A percentile compares a stretch with the other conserved stretches of the same genome.
Evolutionary conservation across 306 rosid species (phyloP).

Genomic region (Aeschynomene evenia): DNA sequence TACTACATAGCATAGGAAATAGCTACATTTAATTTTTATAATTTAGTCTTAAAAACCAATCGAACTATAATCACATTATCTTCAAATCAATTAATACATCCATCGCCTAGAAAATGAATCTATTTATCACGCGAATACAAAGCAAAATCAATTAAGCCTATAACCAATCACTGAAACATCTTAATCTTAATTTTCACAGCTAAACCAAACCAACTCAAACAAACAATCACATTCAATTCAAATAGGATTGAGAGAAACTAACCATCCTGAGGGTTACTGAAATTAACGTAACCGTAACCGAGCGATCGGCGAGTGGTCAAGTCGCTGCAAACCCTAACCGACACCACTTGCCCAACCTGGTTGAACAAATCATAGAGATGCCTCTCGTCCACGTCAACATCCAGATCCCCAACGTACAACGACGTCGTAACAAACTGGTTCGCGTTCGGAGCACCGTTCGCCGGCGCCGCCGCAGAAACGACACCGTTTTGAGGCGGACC

Average conservation of each 20-base stretch:
- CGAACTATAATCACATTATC: background rate
- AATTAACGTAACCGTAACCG: conserved; percentile 78
- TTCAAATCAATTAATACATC: no score
- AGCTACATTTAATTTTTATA: no score
- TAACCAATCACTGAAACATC: background rate
- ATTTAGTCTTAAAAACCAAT: background rate
- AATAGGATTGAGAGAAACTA: conserved; percentile 5
- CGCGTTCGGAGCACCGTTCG: conserved; percentile 30
- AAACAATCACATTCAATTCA: background rate
- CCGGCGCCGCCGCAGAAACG: conserved; percentile 25
- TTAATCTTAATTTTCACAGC: background rate
- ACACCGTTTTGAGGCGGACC: conserved; percentile 33
- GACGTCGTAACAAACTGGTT: conserved; percentile 59
- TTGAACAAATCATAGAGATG: conserved; percentile 67
- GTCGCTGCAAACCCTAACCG: conserved; percentile 80
- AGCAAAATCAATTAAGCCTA: background rate
- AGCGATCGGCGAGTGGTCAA: conserved; percentile 62
- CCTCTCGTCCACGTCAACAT: conserved; percentile 53
- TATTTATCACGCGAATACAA: no score
- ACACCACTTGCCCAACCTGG: conserved; percentile 57
- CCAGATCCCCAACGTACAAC: conserved; percentile 75
- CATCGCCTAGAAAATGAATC: no score
- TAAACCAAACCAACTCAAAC: background rate
- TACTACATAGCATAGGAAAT: background rate
- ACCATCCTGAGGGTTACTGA: conserved; percentile 62